Base-by-base conservation (phyloP, 805 yeast genomes). In the Wickerhamomyces bisporus region DNA sequence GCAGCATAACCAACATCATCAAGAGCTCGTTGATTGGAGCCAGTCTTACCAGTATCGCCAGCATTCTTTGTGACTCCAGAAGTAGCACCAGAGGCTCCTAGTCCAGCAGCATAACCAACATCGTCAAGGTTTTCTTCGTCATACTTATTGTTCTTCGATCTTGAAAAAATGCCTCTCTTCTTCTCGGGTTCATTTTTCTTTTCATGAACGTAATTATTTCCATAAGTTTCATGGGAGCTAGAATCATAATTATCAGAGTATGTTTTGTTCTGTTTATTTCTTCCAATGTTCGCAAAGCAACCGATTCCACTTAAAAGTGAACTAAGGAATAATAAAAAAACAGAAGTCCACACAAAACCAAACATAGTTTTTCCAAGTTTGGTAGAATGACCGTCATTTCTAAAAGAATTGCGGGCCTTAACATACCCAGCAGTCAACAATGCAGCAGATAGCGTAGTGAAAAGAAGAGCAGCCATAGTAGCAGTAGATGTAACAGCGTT, bases 271-370 rank as follows among this genome's bases (percentile, higher is more conserved):
- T 36, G 46, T 19, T 40, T 45, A 15, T 39, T 34, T 3, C 26
- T 30, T 4, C 39, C 7, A 23, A 46, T 25, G 29, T 31, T 44
- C 13, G 48, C 46, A 11, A 41, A 21, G 33, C 53, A 51, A 2
- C 51, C 58, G 35, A 48, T 38, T 12, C 53, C 45, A 33, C 48
- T 45, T 8, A 54, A 32, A 4, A 45, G 10, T 1, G 52, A 40
- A 17, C 50, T 43, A 25, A 53, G 30, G 3, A 36, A 41, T 36
- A 49, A 44, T 32, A 48, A 42, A 28, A 42, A 50, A 9, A 69
- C 69, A 6, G 73, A 57, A 4, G 79, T 58, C 94, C 94, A 85
- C 26, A 77, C 60, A 42, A 81, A 72, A 12, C 77, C 86, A 56
- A 82, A 66, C 57, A 70, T 63, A 30, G 66, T 68, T 8, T 61